These are phyloP conservation scores for Amaranthus hypochondriacus DNA, from an alignment of 148 eudicot genomes.

Conservation along the genomic window DNA sequence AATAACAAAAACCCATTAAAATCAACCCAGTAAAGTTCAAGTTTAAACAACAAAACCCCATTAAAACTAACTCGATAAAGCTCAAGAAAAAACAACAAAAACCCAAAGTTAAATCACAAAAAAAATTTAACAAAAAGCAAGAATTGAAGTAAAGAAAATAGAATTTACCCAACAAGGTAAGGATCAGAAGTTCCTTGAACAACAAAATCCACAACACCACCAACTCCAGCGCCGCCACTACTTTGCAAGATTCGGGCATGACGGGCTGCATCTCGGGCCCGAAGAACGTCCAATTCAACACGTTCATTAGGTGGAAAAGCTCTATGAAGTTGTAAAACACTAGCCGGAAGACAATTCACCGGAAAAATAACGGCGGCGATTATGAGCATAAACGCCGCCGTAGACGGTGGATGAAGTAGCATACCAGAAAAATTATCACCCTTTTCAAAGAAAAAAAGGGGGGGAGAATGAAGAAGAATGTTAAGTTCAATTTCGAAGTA, in stretches of 20 bases:
- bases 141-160: neutral
- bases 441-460: too few relatives aligned
- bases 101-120: neutral
- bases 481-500: conserved; percentile 9
- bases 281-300: conserved; percentile 51
- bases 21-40: neutral
- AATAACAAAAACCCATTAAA: neutral
- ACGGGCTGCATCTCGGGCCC: conserved; percentile 58
- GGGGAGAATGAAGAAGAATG: too few relatives aligned
- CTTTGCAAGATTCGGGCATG: conserved; percentile 62
- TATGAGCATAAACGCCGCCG: conserved; percentile 24
- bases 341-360: conserved; percentile 33
- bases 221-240: conserved; percentile 16
- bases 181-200: conserved; percentile 80
- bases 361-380: conserved; percentile 24
- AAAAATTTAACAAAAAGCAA: neutral
- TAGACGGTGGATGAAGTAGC: conserved; percentile 24
- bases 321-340: conserved; percentile 52
- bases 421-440: conserved; percentile 8
- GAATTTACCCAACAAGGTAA: conserved; percentile 55
- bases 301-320: conserved; percentile 53
- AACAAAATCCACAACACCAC: conserved; percentile 71
- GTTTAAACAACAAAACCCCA: neutral
- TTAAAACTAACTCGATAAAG: neutral
- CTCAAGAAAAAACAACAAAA: neutral